Conservation (phyloP, 2,329 filamentous ascomycete genomes). For the Calonectria multiphialidica region DNA sequence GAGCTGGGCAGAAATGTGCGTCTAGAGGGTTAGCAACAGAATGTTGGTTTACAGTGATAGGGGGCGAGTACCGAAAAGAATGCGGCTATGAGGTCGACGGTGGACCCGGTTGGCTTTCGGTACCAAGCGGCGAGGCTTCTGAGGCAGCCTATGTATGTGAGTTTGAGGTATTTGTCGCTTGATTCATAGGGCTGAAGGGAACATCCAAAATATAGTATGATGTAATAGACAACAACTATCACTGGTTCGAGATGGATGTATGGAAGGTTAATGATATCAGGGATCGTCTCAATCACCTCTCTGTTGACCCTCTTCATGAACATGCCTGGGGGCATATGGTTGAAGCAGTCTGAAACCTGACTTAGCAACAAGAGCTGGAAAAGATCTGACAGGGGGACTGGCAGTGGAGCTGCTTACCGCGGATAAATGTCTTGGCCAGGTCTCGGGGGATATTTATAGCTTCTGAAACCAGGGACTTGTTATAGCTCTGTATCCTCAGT, state of each 20-base stretch:
- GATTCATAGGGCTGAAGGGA: not conserved
- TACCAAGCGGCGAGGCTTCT: not conserved
- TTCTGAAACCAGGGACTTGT: not conserved
- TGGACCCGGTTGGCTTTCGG: not conserved
- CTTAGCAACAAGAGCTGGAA: not conserved
- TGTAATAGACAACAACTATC: not conserved
- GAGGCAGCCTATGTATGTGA: not conserved
- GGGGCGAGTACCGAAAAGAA: not conserved
- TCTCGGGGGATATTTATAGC: not conserved
- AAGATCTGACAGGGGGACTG: no score
- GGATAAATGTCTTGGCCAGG: not conserved
- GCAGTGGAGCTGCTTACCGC: not conserved
- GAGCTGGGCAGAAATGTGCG: not conserved
- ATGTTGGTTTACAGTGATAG: no score
- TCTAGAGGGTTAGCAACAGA: not conserved
- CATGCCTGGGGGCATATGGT: not conserved
- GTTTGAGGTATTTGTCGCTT: not conserved
- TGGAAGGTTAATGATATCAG: not conserved
- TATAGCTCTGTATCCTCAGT: not conserved
- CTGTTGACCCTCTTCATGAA: not conserved
- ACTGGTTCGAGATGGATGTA: not conserved
- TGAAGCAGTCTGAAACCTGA: not conserved
- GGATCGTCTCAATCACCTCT: not conserved
- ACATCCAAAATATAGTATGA: not conserved
- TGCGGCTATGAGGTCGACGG: not conserved